Percentiles rank a stretch among this genome's conserved stretches.
phyloP scores from a whole-genome alignment of 495 filamentous ascomycete genomes.

The Cercophora newfieldiana region DNA sequence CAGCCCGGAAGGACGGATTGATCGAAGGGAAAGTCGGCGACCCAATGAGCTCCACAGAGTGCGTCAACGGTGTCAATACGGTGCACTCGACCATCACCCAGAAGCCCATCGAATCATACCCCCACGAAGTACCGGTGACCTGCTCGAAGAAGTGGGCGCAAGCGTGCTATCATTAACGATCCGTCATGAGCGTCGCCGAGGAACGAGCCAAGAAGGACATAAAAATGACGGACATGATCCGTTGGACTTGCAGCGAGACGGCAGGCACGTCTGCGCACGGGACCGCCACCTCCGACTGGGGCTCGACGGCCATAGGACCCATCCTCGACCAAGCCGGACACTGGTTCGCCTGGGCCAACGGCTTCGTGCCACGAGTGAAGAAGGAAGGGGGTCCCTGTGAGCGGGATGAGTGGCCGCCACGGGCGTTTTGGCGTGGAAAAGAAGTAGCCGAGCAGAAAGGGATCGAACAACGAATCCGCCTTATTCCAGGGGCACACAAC shows the following conservation, averaged over 20 bases:
- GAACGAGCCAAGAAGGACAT: background rate
- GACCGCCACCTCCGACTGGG: background rate
- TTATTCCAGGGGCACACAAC: background rate
- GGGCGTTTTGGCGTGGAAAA: background rate
- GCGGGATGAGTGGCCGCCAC: constrained; percentile 3
- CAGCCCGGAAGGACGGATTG: background rate
- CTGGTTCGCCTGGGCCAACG: constrained; percentile 3
- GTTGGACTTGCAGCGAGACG: background rate
- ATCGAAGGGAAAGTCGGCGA: background rate
- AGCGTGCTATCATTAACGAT: background rate
- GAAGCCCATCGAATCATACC: background rate
- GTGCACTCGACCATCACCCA: constrained; percentile 2
- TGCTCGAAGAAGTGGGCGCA: background rate
- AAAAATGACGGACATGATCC: background rate
- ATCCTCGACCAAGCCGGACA: background rate
- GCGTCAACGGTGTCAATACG: background rate
- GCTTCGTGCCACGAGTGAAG: background rate
- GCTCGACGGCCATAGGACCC: background rate
- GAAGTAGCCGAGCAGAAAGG: background rate
- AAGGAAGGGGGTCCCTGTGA: background rate
- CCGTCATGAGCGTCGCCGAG: background rate
- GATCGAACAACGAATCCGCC: background rate
- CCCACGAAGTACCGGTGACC: background rate
- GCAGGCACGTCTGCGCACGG: background rate
- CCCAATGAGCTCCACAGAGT: background rate